Evolutionary conservation across 345 rosid genomes (phyloP).

Genomic region (Camelina hispida): DNA sequence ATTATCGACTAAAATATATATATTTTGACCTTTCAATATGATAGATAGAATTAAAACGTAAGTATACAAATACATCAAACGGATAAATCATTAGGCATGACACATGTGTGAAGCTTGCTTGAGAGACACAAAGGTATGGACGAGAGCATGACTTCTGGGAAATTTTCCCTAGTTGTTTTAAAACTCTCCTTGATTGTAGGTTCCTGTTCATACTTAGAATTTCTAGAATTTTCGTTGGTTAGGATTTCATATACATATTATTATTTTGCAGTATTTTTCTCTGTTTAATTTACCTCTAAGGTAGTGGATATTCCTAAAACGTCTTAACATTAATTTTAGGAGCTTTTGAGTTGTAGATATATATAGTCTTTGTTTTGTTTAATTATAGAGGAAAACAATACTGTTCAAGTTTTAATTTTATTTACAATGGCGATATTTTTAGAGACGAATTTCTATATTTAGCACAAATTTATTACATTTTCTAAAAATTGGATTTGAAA

Average conservation of each 20-base stretch:
- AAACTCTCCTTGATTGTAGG: conserved; percentile 17
- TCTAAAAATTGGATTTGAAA: background rate
- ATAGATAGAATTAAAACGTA: background rate
- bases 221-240: background rate
- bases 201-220: conserved; percentile 22
- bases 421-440: too few relatives aligned
- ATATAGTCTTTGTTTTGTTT: too few relatives aligned
- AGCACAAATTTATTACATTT: too few relatives aligned
- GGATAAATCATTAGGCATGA: conserved; percentile 29
- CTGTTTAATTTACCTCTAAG: background rate
- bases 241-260: background rate
- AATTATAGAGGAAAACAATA: too few relatives aligned
- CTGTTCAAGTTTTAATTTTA: too few relatives aligned
- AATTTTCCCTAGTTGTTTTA: conserved; percentile 1
- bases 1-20: conserved; percentile 2
- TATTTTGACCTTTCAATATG: background rate
- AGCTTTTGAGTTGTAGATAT: too few relatives aligned
- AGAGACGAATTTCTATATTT: too few relatives aligned
- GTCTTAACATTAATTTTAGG: too few relatives aligned
- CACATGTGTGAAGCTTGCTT: conserved; percentile 29
- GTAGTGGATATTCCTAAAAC: background rate
- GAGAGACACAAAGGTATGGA: conserved; percentile 43
- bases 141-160: conserved; percentile 36
- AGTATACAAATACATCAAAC: conserved; percentile 5
- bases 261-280: background rate